These are phyloP conservation scores for Acanthamoeba triangularis DNA, from an alignment of 208 protist species.

Conservation along the genomic window DNA sequence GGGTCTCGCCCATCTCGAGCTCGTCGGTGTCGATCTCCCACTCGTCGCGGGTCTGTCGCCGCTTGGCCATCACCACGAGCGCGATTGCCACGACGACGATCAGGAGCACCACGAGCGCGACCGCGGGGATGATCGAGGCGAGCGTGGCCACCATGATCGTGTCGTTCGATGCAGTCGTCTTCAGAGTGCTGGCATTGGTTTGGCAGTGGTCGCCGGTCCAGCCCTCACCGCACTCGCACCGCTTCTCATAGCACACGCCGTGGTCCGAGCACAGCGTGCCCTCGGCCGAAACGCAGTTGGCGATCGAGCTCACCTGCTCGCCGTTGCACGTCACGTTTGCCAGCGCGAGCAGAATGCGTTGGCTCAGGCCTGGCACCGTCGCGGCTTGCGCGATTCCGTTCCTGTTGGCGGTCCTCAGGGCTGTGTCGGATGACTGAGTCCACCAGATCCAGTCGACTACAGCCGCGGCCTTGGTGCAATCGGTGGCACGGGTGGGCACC, in stretches of 20 bases:
- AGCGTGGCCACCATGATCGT: neutral
- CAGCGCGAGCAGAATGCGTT: neutral
- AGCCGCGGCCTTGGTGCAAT: conserved; percentile 45
- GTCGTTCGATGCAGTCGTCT: neutral
- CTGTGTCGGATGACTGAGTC: neutral
- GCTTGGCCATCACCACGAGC: neutral
- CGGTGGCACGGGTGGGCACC: neutral
- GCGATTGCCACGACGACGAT: neutral
- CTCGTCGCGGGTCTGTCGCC: neutral
- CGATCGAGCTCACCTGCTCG: neutral
- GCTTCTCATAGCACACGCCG: neutral
- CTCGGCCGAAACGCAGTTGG: neutral
- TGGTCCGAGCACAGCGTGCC: conserved; percentile 43
- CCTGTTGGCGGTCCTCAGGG: neutral
- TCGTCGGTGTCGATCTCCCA: conserved; percentile 35
- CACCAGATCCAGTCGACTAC: conserved; percentile 62
- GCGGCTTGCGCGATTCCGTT: neutral
- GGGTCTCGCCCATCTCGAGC: conserved; percentile 41
- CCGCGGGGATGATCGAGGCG: neutral
- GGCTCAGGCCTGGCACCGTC: neutral
- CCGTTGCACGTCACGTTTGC: conserved; percentile 27
- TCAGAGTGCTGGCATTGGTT: neutral
- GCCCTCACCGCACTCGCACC: neutral
- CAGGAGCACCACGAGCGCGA: neutral
- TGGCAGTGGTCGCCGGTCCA: conserved; percentile 41